Percentiles rank a stretch among this genome's conserved stretches.
These are phyloP conservation scores for Kodamaea restingae DNA, from an alignment of 805 yeast genomes.

Conservation along the genomic window DNA sequence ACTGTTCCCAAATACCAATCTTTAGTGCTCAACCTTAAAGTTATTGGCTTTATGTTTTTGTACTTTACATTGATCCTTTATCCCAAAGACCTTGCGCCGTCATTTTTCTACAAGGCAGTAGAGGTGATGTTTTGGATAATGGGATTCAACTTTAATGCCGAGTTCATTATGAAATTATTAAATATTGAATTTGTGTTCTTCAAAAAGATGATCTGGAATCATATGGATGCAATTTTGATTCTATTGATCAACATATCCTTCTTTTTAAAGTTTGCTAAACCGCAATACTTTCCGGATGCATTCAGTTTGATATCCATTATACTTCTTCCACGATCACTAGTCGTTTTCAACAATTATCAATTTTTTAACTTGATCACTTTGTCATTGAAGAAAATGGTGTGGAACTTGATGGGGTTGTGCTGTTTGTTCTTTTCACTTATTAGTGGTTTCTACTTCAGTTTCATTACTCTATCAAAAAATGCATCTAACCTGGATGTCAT, in stretches of 20 bases:
- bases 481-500: slow-evolving; percentile 42
- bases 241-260: slow-evolving; percentile 34
- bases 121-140: slow-evolving; percentile 43
- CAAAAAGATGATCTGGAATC: slow-evolving; percentile 51
- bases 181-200: slow-evolving; percentile 45
- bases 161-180: slow-evolving; percentile 39
- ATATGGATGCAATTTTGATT: slow-evolving; percentile 43
- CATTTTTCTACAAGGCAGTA: slow-evolving; percentile 12
- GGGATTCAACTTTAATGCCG: slow-evolving; percentile 45
- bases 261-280: slow-evolving; percentile 16
- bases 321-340: slow-evolving; percentile 46
- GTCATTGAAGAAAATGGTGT: slow-evolving; percentile 48
- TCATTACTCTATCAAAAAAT: slow-evolving; percentile 46
- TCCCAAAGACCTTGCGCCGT: slow-evolving; percentile 4
- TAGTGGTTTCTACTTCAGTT: slow-evolving; percentile 53
- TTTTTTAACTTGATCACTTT: slow-evolving; percentile 50
- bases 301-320: slow-evolving; percentile 46
- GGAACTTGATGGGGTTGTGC: slow-evolving; percentile 47
- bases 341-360: slow-evolving; percentile 48
- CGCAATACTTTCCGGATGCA: slow-evolving; percentile 24
- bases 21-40: slow-evolving; percentile 34
- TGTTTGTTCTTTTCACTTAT: slow-evolving; percentile 47
- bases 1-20: slow-evolving; percentile 41
- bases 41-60: slow-evolving; percentile 27
- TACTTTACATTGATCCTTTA: slow-evolving; percentile 27